Base-by-base conservation (phyloP, 805 yeast genomes). In the Jamesozyma jinghongensis region DNA sequence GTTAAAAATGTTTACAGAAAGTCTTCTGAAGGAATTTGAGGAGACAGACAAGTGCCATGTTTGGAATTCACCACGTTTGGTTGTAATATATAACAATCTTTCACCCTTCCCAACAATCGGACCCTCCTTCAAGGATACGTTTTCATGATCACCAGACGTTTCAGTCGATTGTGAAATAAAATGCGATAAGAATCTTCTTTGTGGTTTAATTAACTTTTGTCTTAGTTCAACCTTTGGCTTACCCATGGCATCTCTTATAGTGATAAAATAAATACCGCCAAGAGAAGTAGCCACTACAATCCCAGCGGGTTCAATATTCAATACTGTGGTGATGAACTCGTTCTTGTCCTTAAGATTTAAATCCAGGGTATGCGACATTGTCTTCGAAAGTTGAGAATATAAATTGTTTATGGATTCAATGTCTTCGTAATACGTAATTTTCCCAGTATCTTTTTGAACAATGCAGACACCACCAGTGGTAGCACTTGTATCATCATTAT, bases 291-390 rank as follows among this genome's bases (percentile, higher is more conserved):
- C 74, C 7, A 81, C 53, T 0, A 81, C 67, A 4, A 85, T 66
- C 2, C 95, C 95, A 1, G 82, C 76, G 0, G 92, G 88, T 47
- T 79, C 85, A 10, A 81, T 69, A 44, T 73, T 73, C 40, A 76
- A 74, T 1, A 81, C 71, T 30, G 68, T 51, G 1, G 77, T 73
- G 14, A 86, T 65, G 25, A 57, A 54, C 55, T 88, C 97, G 32
- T 43, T 28, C 19, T 46, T 40, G 16, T 52, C 53, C 25, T 51
- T 49, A 14, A 59, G 38, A 19, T 47, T 50, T 30, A 60, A 36
- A 35, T 46, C 47, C 19, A 58, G 31, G 4, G 36, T 43, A 36
- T 57, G 59, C 5, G 58, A 53, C 44, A 56, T 50, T 16, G 47
- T 47, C 19, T 48, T 47, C 5, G 63, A 58, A 25, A 60, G 36